Base-by-base conservation (phyloP, 2,329 filamentous ascomycete species). In the Aspergillus pseudotamarii region DNA sequence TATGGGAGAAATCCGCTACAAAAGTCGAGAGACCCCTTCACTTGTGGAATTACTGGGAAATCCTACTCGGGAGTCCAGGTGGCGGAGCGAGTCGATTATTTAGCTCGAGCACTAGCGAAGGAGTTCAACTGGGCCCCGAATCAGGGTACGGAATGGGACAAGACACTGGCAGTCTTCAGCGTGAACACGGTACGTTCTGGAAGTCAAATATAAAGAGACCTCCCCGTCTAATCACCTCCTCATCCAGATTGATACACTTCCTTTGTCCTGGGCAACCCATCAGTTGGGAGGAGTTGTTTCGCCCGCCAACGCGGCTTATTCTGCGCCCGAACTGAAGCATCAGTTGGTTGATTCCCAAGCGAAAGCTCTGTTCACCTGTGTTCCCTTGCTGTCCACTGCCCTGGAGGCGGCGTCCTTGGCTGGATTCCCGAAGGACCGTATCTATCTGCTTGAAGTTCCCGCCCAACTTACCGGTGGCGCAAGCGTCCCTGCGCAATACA, bases 101-200 rank as follows among this genome's bases (percentile, higher is more conserved):
- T 95, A 26, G 85, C 92, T 19, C 85, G 89, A 62, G 89, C 86
- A 26, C 79, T 96, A 38, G 85, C 86, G 46, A 88, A 91, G 73
- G 87, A 91, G 66, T 84, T 95, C 63, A 88, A 86, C 50, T 93
- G 91, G 84, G 76, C 84, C 53, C 87, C 90, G 9, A 89, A 91
- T 68, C 76, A 87, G 61, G 91, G 90, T 14, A 86, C 87, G 0
- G 91, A 94, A 74, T 95, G 90, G 89, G 91, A 95, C 71, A 93
- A 93, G 76, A 90, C 94, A 28, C 81, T 92, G 55, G 89, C 84
- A 5, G 81, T 94, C 32, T 96, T 92, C 79, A 89, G 89, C n/a
- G 78, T 93, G 63, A 96, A 96, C 74, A 92, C 91, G 34, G 90
- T 92, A 78, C 64, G 85, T 74, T 21, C 6, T 4, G 12, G 4